A percentile compares a stretch with the other conserved stretches of the same genome.
Evolutionary conservation across 2,329 filamentous ascomycete species (phyloP).

Genomic region (Xylariales sp.): DNA sequence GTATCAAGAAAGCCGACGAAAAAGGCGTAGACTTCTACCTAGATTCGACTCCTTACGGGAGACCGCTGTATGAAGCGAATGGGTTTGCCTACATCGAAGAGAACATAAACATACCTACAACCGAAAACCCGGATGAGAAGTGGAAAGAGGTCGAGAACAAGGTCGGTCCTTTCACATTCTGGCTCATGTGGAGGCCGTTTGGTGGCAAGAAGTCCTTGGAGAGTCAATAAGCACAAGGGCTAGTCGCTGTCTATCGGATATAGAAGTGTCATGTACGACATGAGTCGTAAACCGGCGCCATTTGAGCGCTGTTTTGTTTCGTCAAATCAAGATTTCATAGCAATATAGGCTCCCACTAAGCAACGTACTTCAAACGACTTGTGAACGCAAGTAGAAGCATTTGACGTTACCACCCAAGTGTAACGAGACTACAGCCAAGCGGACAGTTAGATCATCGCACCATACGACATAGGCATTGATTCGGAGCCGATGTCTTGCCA

Average conservation of each 20-base stretch:
- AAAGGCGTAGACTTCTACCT: constrained; percentile 44
- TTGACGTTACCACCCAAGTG: background rate
- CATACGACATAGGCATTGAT: background rate
- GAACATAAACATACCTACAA: constrained; percentile 41
- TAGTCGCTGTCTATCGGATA: background rate
- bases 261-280: background rate
- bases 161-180: constrained; percentile 51
- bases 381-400: background rate
- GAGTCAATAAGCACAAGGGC: background rate
- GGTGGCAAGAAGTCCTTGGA: constrained; percentile 1
- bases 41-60: constrained; percentile 42
- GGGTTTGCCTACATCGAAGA: constrained; percentile 41
- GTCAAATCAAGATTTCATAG: background rate
- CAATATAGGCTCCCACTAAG: background rate
- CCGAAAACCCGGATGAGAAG: constrained; percentile 39
- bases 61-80: constrained; percentile 44
- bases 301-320: background rate
- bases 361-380: background rate
- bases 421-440: background rate
- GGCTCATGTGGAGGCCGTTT: constrained; percentile 34
- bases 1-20: constrained; percentile 42
- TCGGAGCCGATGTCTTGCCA: background rate
- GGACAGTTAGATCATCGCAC: background rate
- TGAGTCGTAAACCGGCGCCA: background rate
- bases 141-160: constrained; percentile 53